Conservation (phyloP, 164 flowering plant genomes). For the Echeveria elegans region DNA sequence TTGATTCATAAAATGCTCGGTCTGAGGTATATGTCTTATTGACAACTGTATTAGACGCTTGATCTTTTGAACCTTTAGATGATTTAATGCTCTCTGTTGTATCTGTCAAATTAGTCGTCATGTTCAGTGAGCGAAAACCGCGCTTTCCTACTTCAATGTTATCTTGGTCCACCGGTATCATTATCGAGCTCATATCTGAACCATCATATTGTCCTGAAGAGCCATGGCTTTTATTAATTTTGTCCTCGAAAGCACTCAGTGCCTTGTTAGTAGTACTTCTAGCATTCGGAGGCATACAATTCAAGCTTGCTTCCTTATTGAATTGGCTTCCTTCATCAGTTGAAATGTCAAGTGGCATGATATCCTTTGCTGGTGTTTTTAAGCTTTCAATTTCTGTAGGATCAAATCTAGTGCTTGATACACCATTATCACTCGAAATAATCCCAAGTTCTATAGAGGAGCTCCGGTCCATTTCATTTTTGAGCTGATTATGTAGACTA, state of each 20-base stretch:
- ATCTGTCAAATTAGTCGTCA: conserved; percentile 14
- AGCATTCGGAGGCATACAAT: not conserved
- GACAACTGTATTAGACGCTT: conserved; percentile 7
- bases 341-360: not conserved
- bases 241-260: too few species aligned
- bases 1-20: conserved; percentile 13
- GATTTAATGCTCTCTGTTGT: conserved; percentile 15
- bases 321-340: conserved; percentile 7
- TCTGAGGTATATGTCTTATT: conserved; percentile 12
- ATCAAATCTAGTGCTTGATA: not conserved
- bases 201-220: not conserved
- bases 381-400: conserved; percentile 13
- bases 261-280: not conserved
- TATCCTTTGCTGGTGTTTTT: not conserved
- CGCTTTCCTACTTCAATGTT: conserved; percentile 15
- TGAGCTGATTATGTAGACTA: not conserved
- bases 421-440: conserved; percentile 8
- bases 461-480: conserved; percentile 9
- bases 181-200: not conserved
- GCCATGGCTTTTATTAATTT: not conserved
- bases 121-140: not conserved
- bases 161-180: conserved; percentile 13
- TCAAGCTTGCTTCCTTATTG: not conserved
- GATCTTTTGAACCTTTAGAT: conserved; percentile 9
- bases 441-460: conserved; percentile 1